phyloP scores from a whole-genome alignment of 257 asterid species.

The Orobanche coerulescens region DNA sequence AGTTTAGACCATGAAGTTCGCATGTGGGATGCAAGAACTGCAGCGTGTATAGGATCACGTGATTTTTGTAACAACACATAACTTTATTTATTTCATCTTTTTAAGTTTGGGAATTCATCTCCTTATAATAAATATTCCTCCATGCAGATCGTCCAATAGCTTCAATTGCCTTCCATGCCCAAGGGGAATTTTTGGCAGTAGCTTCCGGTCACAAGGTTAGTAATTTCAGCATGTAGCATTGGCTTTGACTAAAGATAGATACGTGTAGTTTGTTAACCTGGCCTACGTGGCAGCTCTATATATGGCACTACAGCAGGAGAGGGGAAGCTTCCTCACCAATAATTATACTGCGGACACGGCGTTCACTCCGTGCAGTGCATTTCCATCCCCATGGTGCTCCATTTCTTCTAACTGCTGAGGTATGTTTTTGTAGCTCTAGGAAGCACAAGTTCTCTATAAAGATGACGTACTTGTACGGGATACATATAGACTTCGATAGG shows the following conservation, averaged over 20 bases:
- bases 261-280: conserved; percentile 25
- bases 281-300: conserved; percentile 60
- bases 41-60: conserved; percentile 86
- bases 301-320: conserved; percentile 82
- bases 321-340: conserved; percentile 83
- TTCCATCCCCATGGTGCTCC: conserved; percentile 97
- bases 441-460: no score
- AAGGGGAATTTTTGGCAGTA: conserved; percentile 90
- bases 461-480: no score
- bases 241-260: conserved; percentile 13
- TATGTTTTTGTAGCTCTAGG: conserved; percentile 21
- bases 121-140: conserved; percentile 13
- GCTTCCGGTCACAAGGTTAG: conserved; percentile 98
- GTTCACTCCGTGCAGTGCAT: conserved; percentile 97
- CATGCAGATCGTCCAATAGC: conserved; percentile 92
- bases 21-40: conserved; percentile 79
- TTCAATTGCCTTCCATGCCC: conserved; percentile 96
- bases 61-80: conserved; percentile 69
- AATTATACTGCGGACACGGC: conserved; percentile 79
- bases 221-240: conserved; percentile 20
- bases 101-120: not conserved
- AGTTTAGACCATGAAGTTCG: conserved; percentile 98
- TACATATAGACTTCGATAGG: no score
- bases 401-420: conserved; percentile 97
- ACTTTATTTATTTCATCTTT: conserved; percentile 11